phyloP scores from a whole-genome alignment of 78 protist species.

The Speleostelium caveatum region DNA sequence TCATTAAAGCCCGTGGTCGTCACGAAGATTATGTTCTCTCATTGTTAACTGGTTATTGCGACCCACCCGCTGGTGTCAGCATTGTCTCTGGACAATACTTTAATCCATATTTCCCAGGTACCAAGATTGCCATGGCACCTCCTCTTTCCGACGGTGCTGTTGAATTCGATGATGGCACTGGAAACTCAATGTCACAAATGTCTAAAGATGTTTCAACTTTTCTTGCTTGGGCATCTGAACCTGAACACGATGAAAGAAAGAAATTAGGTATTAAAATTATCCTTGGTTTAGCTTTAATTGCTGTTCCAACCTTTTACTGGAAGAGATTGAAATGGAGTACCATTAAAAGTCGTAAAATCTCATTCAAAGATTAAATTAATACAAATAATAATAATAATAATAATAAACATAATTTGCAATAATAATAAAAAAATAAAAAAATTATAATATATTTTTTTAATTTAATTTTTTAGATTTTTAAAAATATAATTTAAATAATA shows the following conservation, averaged over 20 bases:
- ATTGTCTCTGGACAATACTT: slow-evolving; percentile 85
- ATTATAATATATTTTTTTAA: too few relatives aligned
- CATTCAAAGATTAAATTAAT: slow-evolving; percentile 67
- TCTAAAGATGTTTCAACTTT: slow-evolving; percentile 95
- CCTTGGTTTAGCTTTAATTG: slow-evolving; percentile 49
- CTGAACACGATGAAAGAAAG: slow-evolving; percentile 93
- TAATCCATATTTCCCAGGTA: slow-evolving; percentile 95
- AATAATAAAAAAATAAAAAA: too few relatives aligned
- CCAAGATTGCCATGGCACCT: slow-evolving; percentile 92
- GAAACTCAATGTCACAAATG: slow-evolving; percentile 93
- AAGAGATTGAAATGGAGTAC: slow-evolving; percentile 82
- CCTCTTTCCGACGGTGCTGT: slow-evolving; percentile 88
- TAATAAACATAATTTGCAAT: too few relatives aligned
- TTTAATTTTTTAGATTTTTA: too few relatives aligned
- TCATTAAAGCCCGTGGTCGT: slow-evolving; percentile 88
- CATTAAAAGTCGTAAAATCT: slow-evolving; percentile 60
- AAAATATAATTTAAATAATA: too few relatives aligned
- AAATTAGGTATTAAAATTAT: slow-evolving; percentile 75
- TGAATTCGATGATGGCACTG: slow-evolving; percentile 95
- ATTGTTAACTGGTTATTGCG: slow-evolving; percentile 91
- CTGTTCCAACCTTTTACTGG: slow-evolving; percentile 79
- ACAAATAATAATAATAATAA: slow-evolving; percentile 7
- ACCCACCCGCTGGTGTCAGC: slow-evolving; percentile 90
- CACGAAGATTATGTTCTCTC: slow-evolving; percentile 94
- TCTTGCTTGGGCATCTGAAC: slow-evolving; percentile 93